Evolutionary conservation across 2,329 filamentous ascomycete species (phyloP).

Genomic region (Arthrocladium fulminans): DNA sequence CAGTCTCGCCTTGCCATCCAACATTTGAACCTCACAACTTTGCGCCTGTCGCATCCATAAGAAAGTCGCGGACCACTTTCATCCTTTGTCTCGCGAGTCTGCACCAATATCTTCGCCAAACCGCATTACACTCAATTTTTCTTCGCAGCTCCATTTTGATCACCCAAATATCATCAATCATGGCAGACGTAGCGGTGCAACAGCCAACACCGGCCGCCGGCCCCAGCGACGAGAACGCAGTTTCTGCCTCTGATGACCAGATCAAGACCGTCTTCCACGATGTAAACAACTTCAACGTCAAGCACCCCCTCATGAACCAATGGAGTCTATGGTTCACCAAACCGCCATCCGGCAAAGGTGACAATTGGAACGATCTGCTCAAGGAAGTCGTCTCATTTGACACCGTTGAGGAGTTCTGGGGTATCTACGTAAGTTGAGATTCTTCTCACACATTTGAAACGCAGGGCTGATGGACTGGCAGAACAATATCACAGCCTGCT

Average conservation of each 20-base stretch:
- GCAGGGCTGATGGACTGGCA: slow-evolving; percentile 31
- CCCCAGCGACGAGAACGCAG: slow-evolving; percentile 46
- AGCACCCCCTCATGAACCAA: slow-evolving; percentile 92
- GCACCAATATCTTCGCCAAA: too few relatives aligned
- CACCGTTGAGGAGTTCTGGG: slow-evolving; percentile 99
- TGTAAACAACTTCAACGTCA: slow-evolving; percentile 98
- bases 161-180: slow-evolving; percentile 9
- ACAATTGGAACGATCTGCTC: slow-evolving; percentile 96
- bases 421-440: slow-evolving; percentile 72
- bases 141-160: background rate
- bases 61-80: background rate
- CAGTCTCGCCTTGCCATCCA: background rate
- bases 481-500: slow-evolving; percentile 98
- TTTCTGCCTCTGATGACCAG: slow-evolving; percentile 45
- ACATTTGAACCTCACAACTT: background rate
- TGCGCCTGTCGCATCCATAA: background rate
- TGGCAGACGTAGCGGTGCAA: slow-evolving; percentile 23
- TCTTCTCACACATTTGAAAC: background rate
- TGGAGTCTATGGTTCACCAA: slow-evolving; percentile 76
- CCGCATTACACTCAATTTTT: background rate
- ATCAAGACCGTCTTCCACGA: slow-evolving; percentile 94
- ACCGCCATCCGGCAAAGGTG: slow-evolving; percentile 51
- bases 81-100: background rate
- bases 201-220: slow-evolving; percentile 16
- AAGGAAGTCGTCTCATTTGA: slow-evolving; percentile 99